phyloP scores from a whole-genome alignment of 2,329 filamentous ascomycete genomes.

The Fusarium sp. region DNA sequence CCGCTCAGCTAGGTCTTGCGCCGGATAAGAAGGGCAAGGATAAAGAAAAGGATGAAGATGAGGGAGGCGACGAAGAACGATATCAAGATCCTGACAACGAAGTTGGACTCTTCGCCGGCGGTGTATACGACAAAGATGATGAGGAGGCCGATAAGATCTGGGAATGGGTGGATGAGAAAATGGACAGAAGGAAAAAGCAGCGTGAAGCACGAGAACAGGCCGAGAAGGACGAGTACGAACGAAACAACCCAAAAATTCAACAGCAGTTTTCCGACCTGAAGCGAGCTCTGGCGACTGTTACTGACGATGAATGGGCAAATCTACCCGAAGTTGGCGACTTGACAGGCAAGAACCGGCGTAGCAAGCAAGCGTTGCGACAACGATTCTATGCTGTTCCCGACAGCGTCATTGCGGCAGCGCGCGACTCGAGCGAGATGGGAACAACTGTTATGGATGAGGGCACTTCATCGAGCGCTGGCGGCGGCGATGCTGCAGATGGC shows the following conservation, averaged over 20 bases:
- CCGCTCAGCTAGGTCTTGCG: slow-evolving; percentile 80
- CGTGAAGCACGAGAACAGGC: slow-evolving; percentile 94
- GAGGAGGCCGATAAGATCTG: slow-evolving; percentile 98
- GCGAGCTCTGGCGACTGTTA: slow-evolving; percentile 85
- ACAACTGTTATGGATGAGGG: slow-evolving; percentile 90
- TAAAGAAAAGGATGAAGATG: slow-evolving; percentile 78
- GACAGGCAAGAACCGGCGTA: slow-evolving; percentile 91
- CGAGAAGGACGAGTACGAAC: slow-evolving; percentile 95
- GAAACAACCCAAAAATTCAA: slow-evolving; percentile 97
- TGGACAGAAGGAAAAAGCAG: slow-evolving; percentile 89
- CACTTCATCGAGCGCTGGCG: slow-evolving; percentile 50
- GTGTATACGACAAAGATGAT: slow-evolving; percentile 96
- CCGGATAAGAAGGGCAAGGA: slow-evolving; percentile 77
- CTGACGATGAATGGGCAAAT: slow-evolving; percentile 96
- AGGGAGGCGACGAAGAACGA: slow-evolving; percentile 80
- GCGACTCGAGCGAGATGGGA: slow-evolving; percentile 83
- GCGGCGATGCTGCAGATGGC: slow-evolving; percentile 72
- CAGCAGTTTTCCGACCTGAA: slow-evolving; percentile 98
- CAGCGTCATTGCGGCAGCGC: slow-evolving; percentile 89
- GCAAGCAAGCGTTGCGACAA: slow-evolving; percentile 83
- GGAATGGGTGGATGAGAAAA: slow-evolving; percentile 94
- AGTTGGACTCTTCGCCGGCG: slow-evolving; percentile 92
- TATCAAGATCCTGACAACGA: slow-evolving; percentile 98
- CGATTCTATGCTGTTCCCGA: slow-evolving; percentile 97
- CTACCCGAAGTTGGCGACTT: slow-evolving; percentile 96